Evolutionary conservation across 148 eudicot species (phyloP).

Genomic region (Dianthus caryophyllus): DNA sequence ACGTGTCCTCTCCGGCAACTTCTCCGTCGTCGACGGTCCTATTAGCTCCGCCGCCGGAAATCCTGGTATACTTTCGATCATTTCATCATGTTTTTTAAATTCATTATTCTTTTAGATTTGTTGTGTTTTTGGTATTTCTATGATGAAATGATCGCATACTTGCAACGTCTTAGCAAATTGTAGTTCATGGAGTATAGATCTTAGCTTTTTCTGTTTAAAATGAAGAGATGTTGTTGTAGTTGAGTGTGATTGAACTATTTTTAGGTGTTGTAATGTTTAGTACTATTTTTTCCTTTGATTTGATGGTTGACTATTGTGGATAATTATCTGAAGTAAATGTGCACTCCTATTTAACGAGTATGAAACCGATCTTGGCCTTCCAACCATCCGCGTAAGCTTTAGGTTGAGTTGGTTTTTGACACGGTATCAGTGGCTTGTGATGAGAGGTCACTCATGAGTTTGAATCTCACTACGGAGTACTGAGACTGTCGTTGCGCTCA

Average conservation of each 20-base stretch:
- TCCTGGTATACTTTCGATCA: constrained; percentile 51
- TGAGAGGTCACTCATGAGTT: too few relatives aligned
- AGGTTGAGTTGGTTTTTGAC: too few relatives aligned
- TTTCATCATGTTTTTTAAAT: too few relatives aligned
- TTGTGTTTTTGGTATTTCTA: not conserved
- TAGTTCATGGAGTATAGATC: not conserved
- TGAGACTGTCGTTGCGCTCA: too few relatives aligned
- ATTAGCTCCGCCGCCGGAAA: constrained; percentile 91
- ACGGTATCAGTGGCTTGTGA: too few relatives aligned
- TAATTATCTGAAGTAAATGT: not conserved
- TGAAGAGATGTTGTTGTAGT: too few relatives aligned
- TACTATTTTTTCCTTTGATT: not conserved
- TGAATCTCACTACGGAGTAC: too few relatives aligned
- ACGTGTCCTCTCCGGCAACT: constrained; percentile 52
- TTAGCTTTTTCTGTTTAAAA: not conserved
- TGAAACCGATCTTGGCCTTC: too few relatives aligned
- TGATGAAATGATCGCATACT: not conserved
- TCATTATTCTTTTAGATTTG: not conserved
- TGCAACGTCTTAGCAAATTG: not conserved
- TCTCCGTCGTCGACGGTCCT: constrained; percentile 73
- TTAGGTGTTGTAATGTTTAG: not conserved
- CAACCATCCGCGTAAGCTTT: too few relatives aligned
- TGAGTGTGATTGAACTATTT: too few relatives aligned
- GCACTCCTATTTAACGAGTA: not conserved
- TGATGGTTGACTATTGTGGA: not conserved